Base-by-base conservation (phyloP, 139 green algal genomes). In the Tetraselmis striata region DNA sequence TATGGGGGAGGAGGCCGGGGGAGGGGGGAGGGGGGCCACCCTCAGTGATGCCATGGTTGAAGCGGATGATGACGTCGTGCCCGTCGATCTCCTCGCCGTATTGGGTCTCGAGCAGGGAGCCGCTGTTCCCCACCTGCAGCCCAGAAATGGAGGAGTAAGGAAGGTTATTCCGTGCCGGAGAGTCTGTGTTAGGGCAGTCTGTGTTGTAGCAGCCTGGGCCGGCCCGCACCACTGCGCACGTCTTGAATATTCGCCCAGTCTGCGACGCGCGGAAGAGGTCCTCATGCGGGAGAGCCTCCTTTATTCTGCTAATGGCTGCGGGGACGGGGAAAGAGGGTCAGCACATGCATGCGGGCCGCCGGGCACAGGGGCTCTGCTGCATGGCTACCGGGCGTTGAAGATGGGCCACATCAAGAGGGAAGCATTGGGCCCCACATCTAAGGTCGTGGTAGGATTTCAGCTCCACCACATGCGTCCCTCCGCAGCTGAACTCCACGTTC, bases 401-500 rank as follows among this genome's bases (percentile, higher is more conserved):
- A n/a, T n/a, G n/a, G n/a, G n/a, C n/a, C n/a, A n/a, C n/a, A n/a
- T n/a, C n/a, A n/a, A n/a, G 45, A 18, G 45, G 45, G 45, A 18
- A 18, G 45, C 11, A 18, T 67, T 67, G 45, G 5, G 11, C 11
- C 45, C 11, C 18, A 67, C 45, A 31, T 2, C n/a, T n/a, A 18
- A 77, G n/a, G 74, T 77, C 74, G 5, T 29, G 2, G 25, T 77
- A 77, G 2, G 74, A 77, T 29, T 77, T 28, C 26, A 77, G n/a
- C 74, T 77, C n/a, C 74, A 77, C 74, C 22, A 77, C 74, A 18
- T 28, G 74, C 26, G 74, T 28, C 25, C 25, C 74, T 18, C 74
- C 74, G 74, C 74, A 77, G 74, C 74, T 77, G 74, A 77, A 31
- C 74, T 77, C 74, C 74, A 31, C n/a, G 5, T 77, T 29, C 74